Evolutionary conservation across 2,329 filamentous ascomycete species (phyloP).

Genomic region (Delphinella strobiligena): DNA sequence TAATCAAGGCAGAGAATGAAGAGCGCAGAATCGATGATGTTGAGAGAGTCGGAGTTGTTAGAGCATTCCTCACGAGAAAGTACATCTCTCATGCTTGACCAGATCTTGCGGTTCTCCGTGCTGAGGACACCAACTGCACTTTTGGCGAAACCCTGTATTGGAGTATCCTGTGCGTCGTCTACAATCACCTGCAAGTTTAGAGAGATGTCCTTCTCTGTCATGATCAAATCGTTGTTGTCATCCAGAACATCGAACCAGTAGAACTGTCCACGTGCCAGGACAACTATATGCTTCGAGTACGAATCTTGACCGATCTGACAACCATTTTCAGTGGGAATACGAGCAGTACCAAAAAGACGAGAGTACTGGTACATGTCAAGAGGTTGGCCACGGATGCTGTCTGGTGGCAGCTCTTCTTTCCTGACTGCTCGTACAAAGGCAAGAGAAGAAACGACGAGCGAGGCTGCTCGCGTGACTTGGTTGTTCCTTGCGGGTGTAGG

Average conservation of each 20-base stretch:
- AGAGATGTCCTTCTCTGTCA: slow-evolving; percentile 88
- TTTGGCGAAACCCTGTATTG: slow-evolving; percentile 91
- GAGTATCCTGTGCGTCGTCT: slow-evolving; percentile 77
- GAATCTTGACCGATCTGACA: slow-evolving; percentile 95
- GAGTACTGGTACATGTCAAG: slow-evolving; percentile 99
- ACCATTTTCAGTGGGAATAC: slow-evolving; percentile 85
- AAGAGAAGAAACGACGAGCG: slow-evolving; percentile 76
- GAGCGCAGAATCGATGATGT: slow-evolving; percentile 85
- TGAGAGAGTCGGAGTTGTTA: slow-evolving; percentile 92
- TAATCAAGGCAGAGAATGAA: slow-evolving; percentile 91
- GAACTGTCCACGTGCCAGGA: slow-evolving; percentile 88
- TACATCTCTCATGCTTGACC: slow-evolving; percentile 83
- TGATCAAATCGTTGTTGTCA: slow-evolving; percentile 87
- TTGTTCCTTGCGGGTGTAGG: slow-evolving; percentile 93
- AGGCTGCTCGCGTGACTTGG: slow-evolving; percentile 88
- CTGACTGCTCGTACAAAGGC: slow-evolving; percentile 88
- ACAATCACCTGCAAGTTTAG: slow-evolving; percentile 87
- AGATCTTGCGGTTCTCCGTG: slow-evolving; percentile 91
- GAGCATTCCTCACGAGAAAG: slow-evolving; percentile 75
- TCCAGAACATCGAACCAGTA: slow-evolving; percentile 99
- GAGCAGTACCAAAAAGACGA: slow-evolving; percentile 82
- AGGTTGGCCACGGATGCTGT: slow-evolving; percentile 70
- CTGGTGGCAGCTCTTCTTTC: slow-evolving; percentile 83
- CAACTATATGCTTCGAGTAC: slow-evolving; percentile 82
- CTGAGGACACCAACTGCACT: slow-evolving; percentile 85